A percentile compares a stretch with the other conserved stretches of the same genome.
Conservation (phyloP, 1,284 basidiomycete species). For the Ustilago curta region DNA sequence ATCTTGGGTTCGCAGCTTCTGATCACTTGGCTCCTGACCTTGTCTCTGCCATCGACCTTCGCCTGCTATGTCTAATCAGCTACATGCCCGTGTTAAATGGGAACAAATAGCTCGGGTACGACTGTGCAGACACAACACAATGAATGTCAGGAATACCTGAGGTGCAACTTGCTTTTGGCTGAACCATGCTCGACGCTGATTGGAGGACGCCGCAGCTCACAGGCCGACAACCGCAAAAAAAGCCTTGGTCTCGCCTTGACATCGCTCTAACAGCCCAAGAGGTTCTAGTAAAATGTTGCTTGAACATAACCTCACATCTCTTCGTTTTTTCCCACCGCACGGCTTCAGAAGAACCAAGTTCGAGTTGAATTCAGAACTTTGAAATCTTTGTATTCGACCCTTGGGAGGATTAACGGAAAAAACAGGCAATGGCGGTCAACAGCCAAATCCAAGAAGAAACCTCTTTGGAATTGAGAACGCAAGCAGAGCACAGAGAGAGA, state of each 20-base stretch:
- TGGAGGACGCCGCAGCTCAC: conserved; percentile 43
- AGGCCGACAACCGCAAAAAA: neutral
- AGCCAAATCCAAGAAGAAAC: conserved; percentile 28
- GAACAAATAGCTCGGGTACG: too few species aligned
- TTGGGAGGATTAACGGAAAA: conserved; percentile 14
- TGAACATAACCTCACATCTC: neutral
- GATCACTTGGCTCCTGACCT: too few species aligned
- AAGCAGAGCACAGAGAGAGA: too few species aligned
- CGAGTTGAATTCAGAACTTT: neutral
- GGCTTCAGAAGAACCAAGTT: neutral
- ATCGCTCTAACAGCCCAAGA: conserved; percentile 11
- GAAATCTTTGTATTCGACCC: conserved; percentile 17
- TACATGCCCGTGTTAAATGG: too few species aligned
- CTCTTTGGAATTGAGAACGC: conserved; percentile 10
- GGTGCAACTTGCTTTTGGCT: too few species aligned
- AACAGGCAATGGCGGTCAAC: conserved; percentile 5
- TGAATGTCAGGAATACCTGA: too few species aligned
- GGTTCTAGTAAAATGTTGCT: neutral
- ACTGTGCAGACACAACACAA: too few species aligned
- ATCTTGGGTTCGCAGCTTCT: too few species aligned
- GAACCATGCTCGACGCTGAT: neutral
- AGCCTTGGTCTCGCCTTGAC: neutral
- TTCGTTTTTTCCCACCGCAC: too few species aligned
- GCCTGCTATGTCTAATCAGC: too few species aligned
- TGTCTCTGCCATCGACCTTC: too few species aligned